phyloP scores from a whole-genome alignment of 495 filamentous ascomycete species.

The Lasiosphaeriaceae sp. region DNA sequence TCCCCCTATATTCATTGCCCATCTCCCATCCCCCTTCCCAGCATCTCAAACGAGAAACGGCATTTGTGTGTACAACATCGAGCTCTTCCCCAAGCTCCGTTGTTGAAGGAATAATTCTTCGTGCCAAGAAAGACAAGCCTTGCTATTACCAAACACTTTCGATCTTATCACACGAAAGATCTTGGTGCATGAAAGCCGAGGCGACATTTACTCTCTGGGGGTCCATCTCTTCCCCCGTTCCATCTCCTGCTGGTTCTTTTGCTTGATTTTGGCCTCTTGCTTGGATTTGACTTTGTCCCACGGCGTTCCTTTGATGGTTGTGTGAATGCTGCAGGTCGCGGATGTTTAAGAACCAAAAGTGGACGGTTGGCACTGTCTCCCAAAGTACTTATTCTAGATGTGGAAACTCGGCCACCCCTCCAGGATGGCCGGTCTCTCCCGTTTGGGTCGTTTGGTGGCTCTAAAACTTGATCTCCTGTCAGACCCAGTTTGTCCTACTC shows the following conservation, averaged over 20 bases:
- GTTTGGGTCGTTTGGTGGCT: too few relatives aligned
- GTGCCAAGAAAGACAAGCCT: slow-evolving; percentile 80
- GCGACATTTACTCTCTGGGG: slow-evolving; percentile 54
- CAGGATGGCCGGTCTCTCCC: too few relatives aligned
- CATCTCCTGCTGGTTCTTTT: background rate
- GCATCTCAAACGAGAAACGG: slow-evolving; percentile 45
- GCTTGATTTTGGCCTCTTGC: too few relatives aligned
- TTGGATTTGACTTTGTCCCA: too few relatives aligned
- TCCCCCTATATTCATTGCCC: background rate
- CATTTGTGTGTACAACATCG: slow-evolving; percentile 99
- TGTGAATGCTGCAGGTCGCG: too few relatives aligned
- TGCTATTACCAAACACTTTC: slow-evolving; percentile 91
- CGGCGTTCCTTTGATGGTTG: too few relatives aligned
- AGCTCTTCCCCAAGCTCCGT: slow-evolving; percentile 64
- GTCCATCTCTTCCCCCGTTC: background rate
- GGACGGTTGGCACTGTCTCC: too few relatives aligned
- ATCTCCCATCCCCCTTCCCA: slow-evolving; percentile 1
- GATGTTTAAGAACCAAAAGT: too few relatives aligned
- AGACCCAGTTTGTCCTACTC: too few relatives aligned
- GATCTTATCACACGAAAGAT: slow-evolving; percentile 53
- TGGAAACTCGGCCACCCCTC: too few relatives aligned
- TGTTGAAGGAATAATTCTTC: slow-evolving; percentile 97
- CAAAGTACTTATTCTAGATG: too few relatives aligned
- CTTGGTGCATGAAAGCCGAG: slow-evolving; percentile 82
- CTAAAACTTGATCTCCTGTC: too few relatives aligned